Conservation (phyloP, 2,329 filamentous ascomycete genomes). For the Ceratocystis harringtonii region DNA sequence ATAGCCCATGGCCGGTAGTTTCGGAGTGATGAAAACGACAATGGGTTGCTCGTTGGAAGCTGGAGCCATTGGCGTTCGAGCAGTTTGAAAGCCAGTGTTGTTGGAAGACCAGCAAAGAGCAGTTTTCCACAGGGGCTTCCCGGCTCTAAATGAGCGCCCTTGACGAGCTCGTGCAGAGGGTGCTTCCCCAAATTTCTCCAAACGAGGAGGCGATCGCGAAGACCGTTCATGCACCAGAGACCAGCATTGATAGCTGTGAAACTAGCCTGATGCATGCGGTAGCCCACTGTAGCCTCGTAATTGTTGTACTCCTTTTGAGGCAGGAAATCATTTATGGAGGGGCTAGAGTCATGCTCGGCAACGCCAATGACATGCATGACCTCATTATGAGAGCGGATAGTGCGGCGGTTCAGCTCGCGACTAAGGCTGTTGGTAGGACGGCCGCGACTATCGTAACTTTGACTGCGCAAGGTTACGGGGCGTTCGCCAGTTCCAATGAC, state of each 20-base stretch:
- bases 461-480: constrained; percentile 28
- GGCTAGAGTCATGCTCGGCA: constrained; percentile 39
- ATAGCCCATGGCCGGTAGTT: constrained; percentile 8
- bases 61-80: constrained; percentile 9
- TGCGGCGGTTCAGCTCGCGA: constrained; percentile 39
- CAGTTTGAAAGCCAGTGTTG: constrained; percentile 24
- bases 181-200: constrained; percentile 29
- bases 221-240: constrained; percentile 37
- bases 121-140: constrained; percentile 24
- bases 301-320: constrained; percentile 27
- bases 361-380: constrained; percentile 50
- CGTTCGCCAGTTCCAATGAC: constrained; percentile 34
- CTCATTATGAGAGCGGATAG: constrained; percentile 46
- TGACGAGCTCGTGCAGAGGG: constrained; percentile 32
- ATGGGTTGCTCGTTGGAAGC: neutral
- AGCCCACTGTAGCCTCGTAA: constrained; percentile 35
- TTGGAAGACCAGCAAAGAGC: constrained; percentile 29
- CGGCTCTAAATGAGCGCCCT: constrained; percentile 23
- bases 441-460: constrained; percentile 41
- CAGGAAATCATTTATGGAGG: constrained; percentile 28
- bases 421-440: constrained; percentile 41
- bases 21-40: constrained; percentile 7
- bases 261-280: constrained; percentile 25
- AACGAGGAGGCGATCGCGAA: constrained; percentile 41
- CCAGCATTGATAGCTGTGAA: constrained; percentile 29